Base-by-base conservation (phyloP, 208 protist species). In the Zelonia costaricensis region DNA sequence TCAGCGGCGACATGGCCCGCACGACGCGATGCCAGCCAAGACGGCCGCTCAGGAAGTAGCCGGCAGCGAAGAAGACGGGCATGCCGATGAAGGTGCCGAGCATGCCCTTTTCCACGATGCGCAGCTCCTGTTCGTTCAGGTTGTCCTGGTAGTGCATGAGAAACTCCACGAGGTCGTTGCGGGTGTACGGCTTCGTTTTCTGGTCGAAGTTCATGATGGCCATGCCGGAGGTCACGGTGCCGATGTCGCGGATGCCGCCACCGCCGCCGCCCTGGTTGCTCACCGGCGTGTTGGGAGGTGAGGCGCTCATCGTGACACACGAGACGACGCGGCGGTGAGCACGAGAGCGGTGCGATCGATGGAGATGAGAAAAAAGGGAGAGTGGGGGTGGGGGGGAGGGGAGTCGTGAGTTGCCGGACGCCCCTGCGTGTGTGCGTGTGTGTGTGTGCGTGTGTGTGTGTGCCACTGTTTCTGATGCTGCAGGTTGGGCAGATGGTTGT, bases 191-290 rank as follows among this genome's bases (percentile, higher is more conserved):
- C 40, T 78, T 77, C 10, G 87, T 93, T 56, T 91, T 90, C 39
- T 88, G 65, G 36, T 93, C 84, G 64, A 91, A 93, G 64, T 87
- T 88, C 80, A 88, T 86, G 60, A 93, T 74, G 20, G 83, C 84
- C 87, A 93, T 93, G 39, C 84, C 84, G 1, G 76, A 84, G 18
- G 84, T 91, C n/a, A 93, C 87, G n/a, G 84, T 91, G 46, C 87
- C 87, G 25, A 93, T 68, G 23, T 93, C 87, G 18, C 80, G 77
- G 38, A 87, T 71, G 25, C 87, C 87, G 53, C 87, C 87, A n/a
- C 87, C 87, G 48, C 79, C 78, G 18, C 69, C 62, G 30, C 57
- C 56, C 18, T 51, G 33, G 42, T 46, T 47, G 47, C 48, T 65
- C 31, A 45, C 47, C 27, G 57, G 57, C 9, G 36, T 35, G 23